Evolutionary conservation across 192 early-diverging fungal species (phyloP).

Genomic region (Jimgerdemannia flammicorona): DNA sequence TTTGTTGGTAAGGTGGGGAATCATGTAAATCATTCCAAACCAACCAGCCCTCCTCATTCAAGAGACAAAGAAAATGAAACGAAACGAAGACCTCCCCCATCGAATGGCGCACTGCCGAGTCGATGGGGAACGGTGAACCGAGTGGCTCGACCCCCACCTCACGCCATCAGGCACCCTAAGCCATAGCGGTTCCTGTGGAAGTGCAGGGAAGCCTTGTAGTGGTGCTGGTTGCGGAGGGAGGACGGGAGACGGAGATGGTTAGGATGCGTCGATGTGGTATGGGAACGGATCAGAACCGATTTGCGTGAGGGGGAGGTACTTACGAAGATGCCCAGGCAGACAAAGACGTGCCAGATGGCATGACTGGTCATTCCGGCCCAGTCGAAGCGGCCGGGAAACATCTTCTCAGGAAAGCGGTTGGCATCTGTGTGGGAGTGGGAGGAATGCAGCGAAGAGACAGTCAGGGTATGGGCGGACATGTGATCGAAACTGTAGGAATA

Average conservation of each 20-base stretch:
- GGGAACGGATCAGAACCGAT: neutral
- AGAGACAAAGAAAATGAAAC: too few relatives aligned
- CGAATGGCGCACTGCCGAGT: neutral
- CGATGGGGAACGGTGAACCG: neutral
- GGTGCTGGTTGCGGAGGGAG: constrained; percentile 23
- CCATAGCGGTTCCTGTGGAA: constrained; percentile 51
- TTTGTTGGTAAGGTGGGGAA: too few relatives aligned
- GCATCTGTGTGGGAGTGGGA: constrained; percentile 31
- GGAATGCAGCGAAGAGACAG: neutral
- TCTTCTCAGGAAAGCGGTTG: constrained; percentile 58
- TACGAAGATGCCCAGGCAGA: constrained; percentile 56
- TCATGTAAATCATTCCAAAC: too few relatives aligned
- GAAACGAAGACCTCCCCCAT: neutral
- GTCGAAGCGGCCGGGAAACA: constrained; percentile 58
- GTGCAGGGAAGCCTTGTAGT: constrained; percentile 50
- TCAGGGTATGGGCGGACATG: too few relatives aligned
- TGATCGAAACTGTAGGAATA: neutral
- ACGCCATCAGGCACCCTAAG: constrained; percentile 32
- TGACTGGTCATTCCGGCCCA: constrained; percentile 52
- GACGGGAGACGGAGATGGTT: too few relatives aligned
- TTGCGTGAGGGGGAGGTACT: neutral
- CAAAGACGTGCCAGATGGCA: constrained; percentile 60
- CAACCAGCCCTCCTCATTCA: too few relatives aligned
- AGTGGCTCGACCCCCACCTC: neutral
- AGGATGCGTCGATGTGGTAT: neutral